Evolutionary conservation across 2,329 filamentous ascomycete species (phyloP), one percentile per base, ranked within the genome.

Genomic region (Hymenoscyphus scutula): DNA sequence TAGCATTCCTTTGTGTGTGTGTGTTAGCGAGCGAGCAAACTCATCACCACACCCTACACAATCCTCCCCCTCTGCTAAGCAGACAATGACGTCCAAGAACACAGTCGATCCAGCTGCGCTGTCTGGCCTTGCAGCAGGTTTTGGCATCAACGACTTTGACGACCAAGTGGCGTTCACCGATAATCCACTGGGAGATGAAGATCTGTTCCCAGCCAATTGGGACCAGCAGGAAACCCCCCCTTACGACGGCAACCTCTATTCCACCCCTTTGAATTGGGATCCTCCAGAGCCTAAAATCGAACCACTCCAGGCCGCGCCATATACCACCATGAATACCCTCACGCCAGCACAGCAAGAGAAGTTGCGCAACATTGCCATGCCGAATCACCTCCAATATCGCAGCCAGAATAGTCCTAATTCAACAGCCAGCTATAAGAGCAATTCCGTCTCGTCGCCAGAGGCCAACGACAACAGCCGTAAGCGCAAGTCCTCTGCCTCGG

Each of bases 401-500:
- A 65, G 51, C n/a, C 63, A 70, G 25, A 62, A 81, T 55, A 88
- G 85, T 67, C 84, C 85, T 17, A 80, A 82, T 65, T 88, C 85
- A 10, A 78, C 79, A 61, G 75, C 74, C 13, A 81, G 81, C 66
- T 80, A 76, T 65, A 81, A 78, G 51, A 78, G 76, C 53, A 78
- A 76, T 25, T 51, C 45, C 19, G 76, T 78, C 58, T 87, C 86
- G 11, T 90, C 88, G 1, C 87, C 88, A n/a, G 87, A 81, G 27
- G 80, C 80, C n/a, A 62, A 67, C 64, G 80, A 79, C 66, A 70
- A 74, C 19, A 81, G 76, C 65, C 82, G 87, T 69, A 92, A 92
- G 77, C 84, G 89, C 68, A 92, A 92, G 77, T 84, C 86, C 0
- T 87, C 87, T 0, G 82, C 81, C 57, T 86, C 64, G 5, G 84